phyloP scores from a whole-genome alignment of 1,139 yeast genomes.

The Arxiozyma bovina region DNA sequence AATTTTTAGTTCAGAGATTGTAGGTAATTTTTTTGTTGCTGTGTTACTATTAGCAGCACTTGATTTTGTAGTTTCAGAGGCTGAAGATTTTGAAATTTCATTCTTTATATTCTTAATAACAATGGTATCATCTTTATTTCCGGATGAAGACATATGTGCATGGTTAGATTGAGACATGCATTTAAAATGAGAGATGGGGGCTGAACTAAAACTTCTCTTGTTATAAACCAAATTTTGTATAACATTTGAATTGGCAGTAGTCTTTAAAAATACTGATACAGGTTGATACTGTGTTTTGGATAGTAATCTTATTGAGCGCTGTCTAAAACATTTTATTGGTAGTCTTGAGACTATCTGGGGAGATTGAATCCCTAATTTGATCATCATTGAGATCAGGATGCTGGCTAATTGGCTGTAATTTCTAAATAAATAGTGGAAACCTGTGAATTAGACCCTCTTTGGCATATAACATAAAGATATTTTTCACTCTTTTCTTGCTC shows the following conservation, averaged over 20 bases:
- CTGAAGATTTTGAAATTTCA: neutral
- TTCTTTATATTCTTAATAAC: neutral
- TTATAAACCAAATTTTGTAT: neutral
- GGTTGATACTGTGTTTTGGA: neutral
- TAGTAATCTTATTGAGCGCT: neutral
- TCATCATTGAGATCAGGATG: neutral
- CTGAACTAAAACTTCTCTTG: neutral
- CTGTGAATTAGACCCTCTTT: too few species aligned
- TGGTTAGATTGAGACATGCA: neutral
- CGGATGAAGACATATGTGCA: neutral
- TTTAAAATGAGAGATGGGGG: neutral
- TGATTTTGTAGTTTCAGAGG: conserved; percentile 7
- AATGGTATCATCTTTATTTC: neutral
- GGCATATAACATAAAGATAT: neutral
- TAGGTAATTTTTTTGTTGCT: conserved; percentile 15
- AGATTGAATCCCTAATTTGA: neutral
- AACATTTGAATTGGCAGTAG: neutral
- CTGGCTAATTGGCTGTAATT: neutral
- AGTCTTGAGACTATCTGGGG: neutral
- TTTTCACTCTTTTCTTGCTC: neutral
- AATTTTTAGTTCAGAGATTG: conserved; percentile 51
- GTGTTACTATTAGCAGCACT: neutral
- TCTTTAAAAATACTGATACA: neutral
- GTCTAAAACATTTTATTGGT: neutral
- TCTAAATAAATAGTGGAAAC: too few species aligned